Conservation (phyloP, 2,329 filamentous ascomycete species). For the Geosmithia putterillii region DNA sequence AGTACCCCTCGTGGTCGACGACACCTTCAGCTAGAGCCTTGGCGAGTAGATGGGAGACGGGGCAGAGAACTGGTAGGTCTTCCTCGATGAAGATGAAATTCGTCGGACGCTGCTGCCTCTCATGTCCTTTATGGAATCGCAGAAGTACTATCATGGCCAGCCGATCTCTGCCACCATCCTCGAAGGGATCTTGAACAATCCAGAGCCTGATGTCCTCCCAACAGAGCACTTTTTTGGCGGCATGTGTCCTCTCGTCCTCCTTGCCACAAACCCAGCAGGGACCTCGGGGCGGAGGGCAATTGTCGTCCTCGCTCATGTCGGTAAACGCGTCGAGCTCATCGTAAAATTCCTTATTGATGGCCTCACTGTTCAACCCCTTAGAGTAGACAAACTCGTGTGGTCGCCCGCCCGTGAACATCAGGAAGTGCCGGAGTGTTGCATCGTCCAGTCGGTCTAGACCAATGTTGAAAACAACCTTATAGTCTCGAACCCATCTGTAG, state of each 20-base stretch:
- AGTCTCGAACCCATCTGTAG: too few relatives aligned
- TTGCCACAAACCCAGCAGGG: slow-evolving; percentile 1
- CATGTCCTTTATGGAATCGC: background rate
- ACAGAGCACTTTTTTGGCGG: background rate
- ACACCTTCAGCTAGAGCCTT: slow-evolving; percentile 1
- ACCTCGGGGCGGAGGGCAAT: background rate
- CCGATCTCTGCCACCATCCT: background rate
- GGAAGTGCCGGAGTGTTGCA: background rate
- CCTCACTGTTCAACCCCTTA: background rate
- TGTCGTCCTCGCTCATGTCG: slow-evolving; percentile 1
- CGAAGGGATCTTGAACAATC: slow-evolving; percentile 1
- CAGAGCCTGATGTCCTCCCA: slow-evolving; percentile 1
- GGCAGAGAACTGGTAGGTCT: background rate
- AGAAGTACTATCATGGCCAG: background rate
- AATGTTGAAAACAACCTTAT: too few relatives aligned
- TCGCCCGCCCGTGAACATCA: background rate
- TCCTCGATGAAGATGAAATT: background rate
- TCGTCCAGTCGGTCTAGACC: slow-evolving; percentile 1
- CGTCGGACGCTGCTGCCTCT: background rate
- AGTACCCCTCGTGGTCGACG: background rate
- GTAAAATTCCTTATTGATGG: background rate
- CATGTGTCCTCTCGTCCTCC: background rate
- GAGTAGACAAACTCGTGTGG: background rate
- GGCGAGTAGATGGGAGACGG: background rate
- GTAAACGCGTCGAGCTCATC: slow-evolving; percentile 1